Base-by-base conservation (phyloP, 1,284 basidiomycete species). In the Trichosporon sp. region DNA sequence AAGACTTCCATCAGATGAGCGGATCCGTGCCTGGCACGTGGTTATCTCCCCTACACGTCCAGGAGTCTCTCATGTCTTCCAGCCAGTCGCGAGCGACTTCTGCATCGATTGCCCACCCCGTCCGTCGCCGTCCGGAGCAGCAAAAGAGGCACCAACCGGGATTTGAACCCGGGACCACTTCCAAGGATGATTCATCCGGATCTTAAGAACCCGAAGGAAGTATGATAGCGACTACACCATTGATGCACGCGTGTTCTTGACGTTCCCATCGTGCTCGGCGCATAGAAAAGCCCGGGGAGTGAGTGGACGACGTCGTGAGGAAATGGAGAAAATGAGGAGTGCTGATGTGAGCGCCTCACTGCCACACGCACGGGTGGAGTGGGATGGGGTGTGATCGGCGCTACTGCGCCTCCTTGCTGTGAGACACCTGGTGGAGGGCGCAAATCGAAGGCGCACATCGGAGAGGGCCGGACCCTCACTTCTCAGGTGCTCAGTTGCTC, bases 81-180 rank as follows among this genome's bases (percentile, higher is more conserved):
- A 54, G 21, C 51, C n/a, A 54, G 51, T 54, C 51, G 11, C 51
- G 21, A 21, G 4, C 51, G 51, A 21, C 51, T 54, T 46, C 16
- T 11, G 4, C 16, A 7, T 14, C 43, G 7, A 5, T 16, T n/a
- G 43, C 16, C 14, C 43, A n/a, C 10, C 43, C 38, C 43, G 26
- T 16, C 43, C 14, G n/a, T 2, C 8, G 19, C 51, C 26, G 26
- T 26, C 26, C 26, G 26, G 26, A 26, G 26, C n/a, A 12, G 4
- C 26, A 63, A 63, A 63, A 63, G 37, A 6, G 59, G 59, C 59
- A 37, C 32, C 59, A 37, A 63, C 59, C 37, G 59, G 59, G 59
- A 63, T 63, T 63, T 63, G 59, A 63, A 63, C 59, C 59, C 59
- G 37, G 59, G 59, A 63, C 59, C 59, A 63, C 59, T n/a, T 63